Percentiles rank a stretch among this genome's conserved stretches.
Evolutionary conservation across 805 yeast genomes (phyloP).

Genomic region (Candida quercuum): DNA sequence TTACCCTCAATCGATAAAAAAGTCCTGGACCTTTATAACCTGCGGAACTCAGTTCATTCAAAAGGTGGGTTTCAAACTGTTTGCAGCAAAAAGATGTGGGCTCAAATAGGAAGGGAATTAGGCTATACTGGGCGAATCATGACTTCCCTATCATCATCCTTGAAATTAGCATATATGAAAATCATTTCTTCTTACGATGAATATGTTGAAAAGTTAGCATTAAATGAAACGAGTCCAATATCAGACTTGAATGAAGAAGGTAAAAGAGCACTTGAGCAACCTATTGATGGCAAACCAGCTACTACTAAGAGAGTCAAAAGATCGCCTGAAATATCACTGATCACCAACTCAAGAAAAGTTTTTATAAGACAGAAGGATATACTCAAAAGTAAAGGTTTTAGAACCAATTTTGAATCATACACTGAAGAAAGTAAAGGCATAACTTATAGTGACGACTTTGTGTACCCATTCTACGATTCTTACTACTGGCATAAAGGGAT

Average conservation of each 20-base stretch:
- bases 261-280: slow-evolving; percentile 7
- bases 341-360: slow-evolving; percentile 41
- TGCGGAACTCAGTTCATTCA: slow-evolving; percentile 50
- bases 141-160: slow-evolving; percentile 64
- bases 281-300: not conserved
- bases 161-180: slow-evolving; percentile 54
- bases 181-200: slow-evolving; percentile 30
- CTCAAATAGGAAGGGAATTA: slow-evolving; percentile 74
- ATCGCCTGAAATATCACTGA: slow-evolving; percentile 27
- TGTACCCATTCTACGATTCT: slow-evolving; percentile 37
- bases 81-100: slow-evolving; percentile 69
- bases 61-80: slow-evolving; percentile 67
- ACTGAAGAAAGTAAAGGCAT: slow-evolving; percentile 38
- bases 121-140: slow-evolving; percentile 71
- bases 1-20: slow-evolving; percentile 65
- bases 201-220: slow-evolving; percentile 3
- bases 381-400: slow-evolving; percentile 46
- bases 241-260: slow-evolving; percentile 10
- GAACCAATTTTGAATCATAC: slow-evolving; percentile 41
- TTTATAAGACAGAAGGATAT: slow-evolving; percentile 41
- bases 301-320: not conserved
- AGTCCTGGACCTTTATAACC: slow-evolving; percentile 56
- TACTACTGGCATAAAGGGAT: slow-evolving; percentile 37
- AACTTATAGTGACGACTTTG: slow-evolving; percentile 27
- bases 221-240: slow-evolving; percentile 3